Evolutionary conservation across 1,284 basidiomycete genomes (phyloP), one percentile per base, ranked within the genome.

Genomic region (Leccinum huronense): DNA sequence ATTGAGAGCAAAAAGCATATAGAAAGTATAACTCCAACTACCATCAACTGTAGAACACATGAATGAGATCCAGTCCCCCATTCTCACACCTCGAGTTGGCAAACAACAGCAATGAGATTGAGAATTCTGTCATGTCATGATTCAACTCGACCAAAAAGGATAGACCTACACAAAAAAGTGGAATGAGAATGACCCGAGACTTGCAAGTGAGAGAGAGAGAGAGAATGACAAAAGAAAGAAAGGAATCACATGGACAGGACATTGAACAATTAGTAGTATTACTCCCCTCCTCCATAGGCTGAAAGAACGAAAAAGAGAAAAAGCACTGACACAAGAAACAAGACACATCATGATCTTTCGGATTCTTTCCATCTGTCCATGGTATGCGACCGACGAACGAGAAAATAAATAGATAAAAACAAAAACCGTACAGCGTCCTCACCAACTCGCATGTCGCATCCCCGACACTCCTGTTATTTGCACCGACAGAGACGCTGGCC

Each of bases 101-200:
- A n/a, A n/a, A n/a, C 16, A 16, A 23, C 23, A 10, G 11, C 11
- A 3, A 10, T 11, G 36, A 38, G 36, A 38, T 14, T 13, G 36
- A 38, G 13, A 38, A 14, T 38, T 13, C 5, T 38, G 13, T 38
- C 13, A 5, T 36, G 13, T 36, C 13, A 36, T 36, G 11, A 36
- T 38, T 38, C 13, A 13, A 14, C 36, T 14, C 0, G 42, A 75
- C 75, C 33, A 93, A 93, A 38, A 38, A 38, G 2, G 14, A 38
- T 13, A 38, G 13, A 38, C 13, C 36, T 3, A 6, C 13, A 38
- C 4, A 1, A 34, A 34, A 33, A 34, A 4, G 33, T 34, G 4
- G 33, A 34, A 11, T 27, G 23, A 23, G 23, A 23, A 23, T 23
- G 23, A 23, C 23, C 23, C 23, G 23, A 23, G 23, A 27, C 23